phyloP scores from a whole-genome alignment of 2,329 filamentous ascomycete genomes.

The Diplodia intermedia region DNA sequence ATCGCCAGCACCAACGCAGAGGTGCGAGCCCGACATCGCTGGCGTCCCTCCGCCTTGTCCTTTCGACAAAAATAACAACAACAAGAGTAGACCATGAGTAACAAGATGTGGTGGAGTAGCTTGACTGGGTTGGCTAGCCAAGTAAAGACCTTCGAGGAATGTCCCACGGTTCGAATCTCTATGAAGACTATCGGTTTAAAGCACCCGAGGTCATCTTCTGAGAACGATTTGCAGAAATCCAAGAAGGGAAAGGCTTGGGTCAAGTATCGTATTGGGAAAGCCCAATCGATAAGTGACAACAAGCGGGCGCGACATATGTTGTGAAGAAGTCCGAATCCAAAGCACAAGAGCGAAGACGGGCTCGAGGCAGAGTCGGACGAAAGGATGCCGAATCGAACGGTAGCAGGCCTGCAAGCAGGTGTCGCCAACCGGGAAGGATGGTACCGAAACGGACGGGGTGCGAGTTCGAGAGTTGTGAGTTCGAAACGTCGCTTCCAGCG shows the following conservation, averaged over 20 bases:
- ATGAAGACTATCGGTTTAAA: conserved; percentile 13
- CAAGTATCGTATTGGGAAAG: neutral
- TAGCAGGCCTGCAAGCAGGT: conserved; percentile 10
- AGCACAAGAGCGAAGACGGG: neutral
- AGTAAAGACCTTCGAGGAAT: neutral
- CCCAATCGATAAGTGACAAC: neutral
- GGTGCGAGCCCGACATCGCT: conserved; percentile 7
- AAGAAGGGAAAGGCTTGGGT: neutral
- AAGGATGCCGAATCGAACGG: neutral
- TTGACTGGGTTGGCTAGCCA: neutral
- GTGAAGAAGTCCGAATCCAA: conserved; percentile 1
- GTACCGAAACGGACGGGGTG: neutral
- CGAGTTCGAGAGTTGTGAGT: neutral
- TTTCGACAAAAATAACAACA: neutral
- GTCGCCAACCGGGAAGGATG: neutral
- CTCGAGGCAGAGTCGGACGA: neutral
- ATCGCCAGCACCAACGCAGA: conserved; percentile 18
- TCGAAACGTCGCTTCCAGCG: neutral
- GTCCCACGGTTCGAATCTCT: neutral
- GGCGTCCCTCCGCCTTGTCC: conserved; percentile 12
- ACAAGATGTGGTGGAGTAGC: neutral
- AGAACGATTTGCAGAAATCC: neutral
- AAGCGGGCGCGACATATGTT: neutral
- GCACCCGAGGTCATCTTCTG: conserved; percentile 11
- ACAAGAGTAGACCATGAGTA: too few relatives aligned